A percentile compares a stretch with the other conserved stretches of the same genome.
Evolutionary conservation across 1,284 basidiomycete species (phyloP).

Genomic region (Ganoderma boninense): DNA sequence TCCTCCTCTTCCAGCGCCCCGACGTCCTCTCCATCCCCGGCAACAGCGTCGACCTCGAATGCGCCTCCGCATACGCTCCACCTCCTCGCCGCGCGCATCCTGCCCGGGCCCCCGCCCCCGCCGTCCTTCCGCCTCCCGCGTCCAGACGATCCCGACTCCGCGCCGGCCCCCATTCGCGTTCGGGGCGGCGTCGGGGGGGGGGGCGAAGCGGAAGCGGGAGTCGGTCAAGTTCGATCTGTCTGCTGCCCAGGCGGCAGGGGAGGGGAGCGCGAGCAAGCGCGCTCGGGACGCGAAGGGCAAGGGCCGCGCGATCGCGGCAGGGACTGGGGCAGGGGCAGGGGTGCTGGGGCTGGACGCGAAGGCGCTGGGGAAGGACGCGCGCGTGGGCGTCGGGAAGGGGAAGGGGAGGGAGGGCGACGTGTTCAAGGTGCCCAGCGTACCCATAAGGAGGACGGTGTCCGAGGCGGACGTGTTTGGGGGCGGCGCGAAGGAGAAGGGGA

Average conservation of each 20-base stretch:
- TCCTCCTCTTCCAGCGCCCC: conserved; percentile 9
- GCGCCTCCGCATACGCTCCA: conserved; percentile 45
- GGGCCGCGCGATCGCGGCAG: conserved; percentile 30
- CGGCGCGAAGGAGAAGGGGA: conserved; percentile 33
- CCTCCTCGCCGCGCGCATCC: conserved; percentile 67
- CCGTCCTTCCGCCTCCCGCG: conserved; percentile 58
- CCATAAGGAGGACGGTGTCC: conserved; percentile 32
- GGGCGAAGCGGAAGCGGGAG: background rate
- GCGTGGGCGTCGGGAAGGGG: conserved; percentile 26
- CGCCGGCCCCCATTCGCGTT: conserved; percentile 62
- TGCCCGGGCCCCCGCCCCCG: conserved; percentile 48
- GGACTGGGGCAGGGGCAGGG: too few relatives aligned
- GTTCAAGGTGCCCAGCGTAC: conserved; percentile 49
- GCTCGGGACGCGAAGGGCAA: conserved; percentile 33
- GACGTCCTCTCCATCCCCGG: conserved; percentile 13
- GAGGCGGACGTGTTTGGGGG: conserved; percentile 59
- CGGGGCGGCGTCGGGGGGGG: conserved; percentile 16
- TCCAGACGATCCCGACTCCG: conserved; percentile 80
- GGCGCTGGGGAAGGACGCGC: conserved; percentile 30
- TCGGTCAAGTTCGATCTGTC: conserved; percentile 25
- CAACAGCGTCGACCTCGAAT: conserved; percentile 35
- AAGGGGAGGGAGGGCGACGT: conserved; percentile 35
- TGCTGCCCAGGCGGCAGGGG: conserved; percentile 5
- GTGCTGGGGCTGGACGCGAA: conserved; percentile 34
- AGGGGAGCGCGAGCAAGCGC: conserved; percentile 32